Conservation (phyloP, 768 basidiomycete species). For the Boletus edulis region DNA sequence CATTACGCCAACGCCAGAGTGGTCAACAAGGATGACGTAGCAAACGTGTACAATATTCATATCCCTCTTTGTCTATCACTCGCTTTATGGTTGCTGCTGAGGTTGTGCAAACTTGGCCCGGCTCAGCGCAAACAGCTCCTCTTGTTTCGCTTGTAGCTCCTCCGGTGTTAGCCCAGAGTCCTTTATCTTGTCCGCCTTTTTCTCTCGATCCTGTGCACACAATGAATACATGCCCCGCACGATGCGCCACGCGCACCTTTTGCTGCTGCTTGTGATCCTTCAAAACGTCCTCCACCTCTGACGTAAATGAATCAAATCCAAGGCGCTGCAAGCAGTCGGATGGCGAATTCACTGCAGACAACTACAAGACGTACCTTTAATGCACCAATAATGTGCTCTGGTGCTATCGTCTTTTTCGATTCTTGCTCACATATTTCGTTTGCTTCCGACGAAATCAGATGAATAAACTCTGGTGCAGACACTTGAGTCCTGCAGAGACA, state of each 20-base stretch:
- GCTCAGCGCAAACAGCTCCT: constrained; percentile 90
- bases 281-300: constrained; percentile 88
- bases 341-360: background rate
- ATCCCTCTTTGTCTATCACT: constrained; percentile 4
- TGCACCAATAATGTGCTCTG: constrained; percentile 93
- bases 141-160: constrained; percentile 84
- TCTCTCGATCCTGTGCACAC: constrained; percentile 71
- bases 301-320: constrained; percentile 88
- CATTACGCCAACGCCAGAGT: constrained; percentile 43
- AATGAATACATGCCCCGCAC: constrained; percentile 2
- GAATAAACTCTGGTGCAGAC: constrained; percentile 81
- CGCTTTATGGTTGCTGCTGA: constrained; percentile 37
- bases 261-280: constrained; percentile 96
- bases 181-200: constrained; percentile 88
- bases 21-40: constrained; percentile 34
- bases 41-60: constrained; percentile 22
- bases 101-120: constrained; percentile 73
- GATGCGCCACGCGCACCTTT: constrained; percentile 55
- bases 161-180: constrained; percentile 89
- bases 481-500: constrained; percentile 15
- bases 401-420: constrained; percentile 98
- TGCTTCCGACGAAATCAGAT: constrained; percentile 94
- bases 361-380: constrained; percentile 60
- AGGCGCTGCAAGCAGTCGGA: constrained; percentile 56
- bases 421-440: constrained; percentile 98